Evolutionary conservation across 139 green algal genomes (phyloP), one percentile per base, ranked within the genome.

Genomic region (Chlorella vulgaris): DNA sequence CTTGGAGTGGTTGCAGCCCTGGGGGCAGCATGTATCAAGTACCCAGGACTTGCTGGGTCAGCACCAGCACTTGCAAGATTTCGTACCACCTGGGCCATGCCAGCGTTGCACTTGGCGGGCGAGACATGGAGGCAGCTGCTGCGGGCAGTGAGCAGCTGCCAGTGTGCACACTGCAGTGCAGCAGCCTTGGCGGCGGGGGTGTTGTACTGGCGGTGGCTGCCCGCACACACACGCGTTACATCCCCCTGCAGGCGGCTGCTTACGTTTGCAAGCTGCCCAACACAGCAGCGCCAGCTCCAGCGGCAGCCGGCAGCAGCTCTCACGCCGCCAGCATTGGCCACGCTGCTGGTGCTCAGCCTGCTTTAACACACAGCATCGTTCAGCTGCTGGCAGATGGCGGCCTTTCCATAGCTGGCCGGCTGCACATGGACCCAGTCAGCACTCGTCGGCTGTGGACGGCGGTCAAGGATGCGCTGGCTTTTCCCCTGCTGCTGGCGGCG

Each of bases 391-490:
- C n/a, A n/a, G n/a, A n/a, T n/a, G n/a, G n/a, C n/a, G n/a, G n/a
- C n/a, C n/a, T n/a, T n/a, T n/a, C n/a, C n/a, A n/a, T n/a, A n/a
- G n/a, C n/a, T n/a, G n/a, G n/a, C n/a, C n/a, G 47, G 31, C 26
- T 81, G 51, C 39, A 61, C 42, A 31, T 80, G 42, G 2, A 3
- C 39, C 55, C 31, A 0, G 8, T 28, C 0, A 58, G 33, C 4
- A 53, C 47, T 28, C 42, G 73, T 1, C 24, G 47, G 26, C 62
- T 90, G 33, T 86, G 82, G 74, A 51, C 62, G 24, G 28, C 40
- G 31, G 86, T 91, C 70, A 81, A 88, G 63, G 84, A 87, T 35
- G 42, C 38, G 4, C 33, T 87, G 35, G 63, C 74, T 4, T 67
- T 87, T 19, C 82, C 82, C 31, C 43, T 84, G 76, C 58, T 83